Base-by-base conservation (phyloP, 1,284 basidiomycete species). In the Cryptococcus sp. region DNA sequence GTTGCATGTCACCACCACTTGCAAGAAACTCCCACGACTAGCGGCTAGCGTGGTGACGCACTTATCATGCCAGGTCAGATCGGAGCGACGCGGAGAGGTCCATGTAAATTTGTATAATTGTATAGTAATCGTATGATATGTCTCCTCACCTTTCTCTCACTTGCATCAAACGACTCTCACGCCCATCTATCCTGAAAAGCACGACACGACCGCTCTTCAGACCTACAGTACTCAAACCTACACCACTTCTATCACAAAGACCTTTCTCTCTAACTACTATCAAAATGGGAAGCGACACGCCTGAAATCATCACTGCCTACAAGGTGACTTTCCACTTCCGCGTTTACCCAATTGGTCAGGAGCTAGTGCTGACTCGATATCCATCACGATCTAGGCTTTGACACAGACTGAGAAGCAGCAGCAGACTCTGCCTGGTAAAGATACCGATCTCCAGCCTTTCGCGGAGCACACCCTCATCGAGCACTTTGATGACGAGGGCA, bases 401-500 rank as follows among this genome's bases (percentile, higher is more conserved):
- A 65, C 50, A 4, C 51, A 64, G 27, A 68, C 70, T 51, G 61
- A 60, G 27, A 51, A 57, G 44, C 83, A 84, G 65, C 51, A 75
- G 53, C 83, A 84, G 71, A 69, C 71, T 0, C 71, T 83, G 10
- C 83, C 83, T 16, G 84, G 83, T 7, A 71, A 79, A 16, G 83
- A 85, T 68, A 80, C 78, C 57, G 66, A 81, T 20, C 81, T 84
- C 70, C 79, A 80, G 11, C 80, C 80, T 1, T 68, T 81, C n/a
- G 85, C 85, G 60, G 81, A 84, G 62, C 81, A 82, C 53, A 81
- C 80, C 47, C 73, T 82, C 64, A 75, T 86, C 47, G 86, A 86
- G 67, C 70, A 75, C 47, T 86, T 84, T 84, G 82, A 85, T 63
- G 80, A 84, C 49, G 72, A 84, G 8, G 85, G 85, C n/a, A 82